phyloP scores from a whole-genome alignment of 495 filamentous ascomycete species.

The Trichoderma erinaceum region DNA sequence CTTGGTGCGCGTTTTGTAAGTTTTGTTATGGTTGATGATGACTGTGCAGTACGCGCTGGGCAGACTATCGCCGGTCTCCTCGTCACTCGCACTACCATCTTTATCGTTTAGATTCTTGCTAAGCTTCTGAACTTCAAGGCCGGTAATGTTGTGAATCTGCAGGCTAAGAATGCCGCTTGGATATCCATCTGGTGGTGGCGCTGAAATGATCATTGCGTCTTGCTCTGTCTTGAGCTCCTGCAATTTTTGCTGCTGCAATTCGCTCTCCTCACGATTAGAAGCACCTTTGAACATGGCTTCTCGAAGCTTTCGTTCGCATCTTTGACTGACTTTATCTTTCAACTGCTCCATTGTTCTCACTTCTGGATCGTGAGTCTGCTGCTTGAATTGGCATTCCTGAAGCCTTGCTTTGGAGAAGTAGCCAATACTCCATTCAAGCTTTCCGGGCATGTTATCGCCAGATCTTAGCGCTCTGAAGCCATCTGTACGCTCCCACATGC shows the following conservation, averaged over 20 bases:
- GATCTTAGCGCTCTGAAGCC: conserved; percentile 52
- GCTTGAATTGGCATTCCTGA: conserved; percentile 44
- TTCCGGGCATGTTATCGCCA: conserved; percentile 62
- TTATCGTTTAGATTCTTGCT: conserved; percentile 29
- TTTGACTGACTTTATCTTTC: conserved; percentile 44
- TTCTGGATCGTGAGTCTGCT: conserved; percentile 46
- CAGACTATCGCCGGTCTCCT: conserved; percentile 54
- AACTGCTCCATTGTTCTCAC: conserved; percentile 48
- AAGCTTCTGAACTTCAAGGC: conserved; percentile 52
- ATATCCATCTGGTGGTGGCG: conserved; percentile 50
- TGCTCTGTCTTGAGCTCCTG: conserved; percentile 52
- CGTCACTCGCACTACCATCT: conserved; percentile 25
- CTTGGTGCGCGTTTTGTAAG: conserved; percentile 66
- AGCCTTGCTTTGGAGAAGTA: conserved; percentile 62
- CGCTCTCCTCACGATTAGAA: conserved; percentile 32
- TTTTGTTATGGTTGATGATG: conserved; percentile 63
- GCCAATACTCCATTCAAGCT: conserved; percentile 62
- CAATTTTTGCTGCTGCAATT: conserved; percentile 55
- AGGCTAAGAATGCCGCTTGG: conserved; percentile 60
- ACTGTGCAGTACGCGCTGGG: conserved; percentile 64
- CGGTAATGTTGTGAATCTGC: conserved; percentile 68
- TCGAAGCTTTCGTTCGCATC: conserved; percentile 52
- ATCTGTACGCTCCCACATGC: conserved; percentile 53
- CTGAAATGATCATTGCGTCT: conserved; percentile 50
- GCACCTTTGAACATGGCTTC: conserved; percentile 37